Evolutionary conservation across 2,329 filamentous ascomycete species (phyloP).

Genomic region (Beauveria medogensis): DNA sequence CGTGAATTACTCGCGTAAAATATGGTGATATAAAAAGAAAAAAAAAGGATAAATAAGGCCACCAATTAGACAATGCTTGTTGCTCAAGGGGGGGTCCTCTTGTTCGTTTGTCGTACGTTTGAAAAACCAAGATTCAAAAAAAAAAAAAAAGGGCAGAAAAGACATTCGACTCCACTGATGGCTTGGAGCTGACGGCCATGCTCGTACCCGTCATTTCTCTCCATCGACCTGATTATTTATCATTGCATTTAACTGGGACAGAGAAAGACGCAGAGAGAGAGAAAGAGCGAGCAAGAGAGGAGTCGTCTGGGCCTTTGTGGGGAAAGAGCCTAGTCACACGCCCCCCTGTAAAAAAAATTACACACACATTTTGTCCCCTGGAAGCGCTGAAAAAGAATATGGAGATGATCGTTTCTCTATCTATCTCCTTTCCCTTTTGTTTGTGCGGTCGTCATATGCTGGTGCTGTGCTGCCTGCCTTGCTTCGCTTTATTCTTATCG

Average conservation of each 20-base stretch:
- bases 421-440: too few species aligned
- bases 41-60: not conserved
- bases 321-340: too few species aligned
- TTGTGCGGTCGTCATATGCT: too few species aligned
- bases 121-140: not conserved
- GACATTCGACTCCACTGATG: not conserved
- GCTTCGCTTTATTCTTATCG: too few species aligned
- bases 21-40: not conserved
- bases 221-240: not conserved
- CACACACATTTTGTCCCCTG: too few species aligned
- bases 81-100: not conserved
- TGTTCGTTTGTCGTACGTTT: not conserved
- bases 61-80: not conserved
- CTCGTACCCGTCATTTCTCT: not conserved
- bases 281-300: too few species aligned
- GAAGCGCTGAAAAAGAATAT: too few species aligned
- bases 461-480: not conserved
- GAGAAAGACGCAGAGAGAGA: not conserved
- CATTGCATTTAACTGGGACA: not conserved
- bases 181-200: not conserved
- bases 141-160: not conserved
- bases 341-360: too few species aligned
- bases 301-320: too few species aligned
- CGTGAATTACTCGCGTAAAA: constrained; percentile 2
- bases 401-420: too few species aligned